A percentile compares a stretch with the other conserved stretches of the same genome.
Conservation (phyloP, 2,329 filamentous ascomycete genomes). For the Curvularia sp. region DNA sequence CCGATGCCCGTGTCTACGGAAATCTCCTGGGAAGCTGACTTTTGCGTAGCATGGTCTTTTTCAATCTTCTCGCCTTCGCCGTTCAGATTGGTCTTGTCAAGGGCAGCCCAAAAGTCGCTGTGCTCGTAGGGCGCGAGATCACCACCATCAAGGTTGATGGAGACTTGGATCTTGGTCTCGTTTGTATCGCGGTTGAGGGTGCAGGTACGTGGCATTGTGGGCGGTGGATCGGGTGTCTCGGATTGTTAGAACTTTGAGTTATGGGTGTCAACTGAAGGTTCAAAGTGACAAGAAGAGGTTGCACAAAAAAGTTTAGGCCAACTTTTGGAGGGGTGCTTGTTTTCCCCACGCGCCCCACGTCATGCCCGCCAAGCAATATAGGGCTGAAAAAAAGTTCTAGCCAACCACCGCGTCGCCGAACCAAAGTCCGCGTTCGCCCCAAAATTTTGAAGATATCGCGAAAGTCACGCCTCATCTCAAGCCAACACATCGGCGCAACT, state of each 20-base stretch:
- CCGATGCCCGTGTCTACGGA: conserved; percentile 92
- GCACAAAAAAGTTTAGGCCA: conserved; percentile 31
- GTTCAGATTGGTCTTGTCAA: conserved; percentile 53
- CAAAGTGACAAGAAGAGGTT: background rate
- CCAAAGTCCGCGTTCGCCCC: conserved; percentile 23
- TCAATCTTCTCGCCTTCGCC: conserved; percentile 44
- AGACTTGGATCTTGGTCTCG: conserved; percentile 95
- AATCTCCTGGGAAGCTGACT: conserved; percentile 84
- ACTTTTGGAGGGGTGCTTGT: conserved; percentile 17
- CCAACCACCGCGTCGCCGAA: conserved; percentile 35
- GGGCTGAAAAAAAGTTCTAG: conserved; percentile 38
- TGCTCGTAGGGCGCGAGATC: conserved; percentile 61
- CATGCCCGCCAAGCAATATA: conserved; percentile 35
- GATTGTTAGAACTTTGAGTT: background rate
- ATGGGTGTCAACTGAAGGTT: background rate
- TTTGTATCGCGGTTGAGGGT: conserved; percentile 90
- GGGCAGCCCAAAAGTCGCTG: conserved; percentile 50
- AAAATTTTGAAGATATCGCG: conserved; percentile 38
- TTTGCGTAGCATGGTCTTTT: conserved; percentile 80
- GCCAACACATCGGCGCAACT: conserved; percentile 1
- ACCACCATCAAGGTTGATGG: conserved; percentile 92
- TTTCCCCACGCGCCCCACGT: conserved; percentile 36
- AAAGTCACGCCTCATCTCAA: conserved; percentile 26
- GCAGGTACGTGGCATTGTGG: conserved; percentile 67
- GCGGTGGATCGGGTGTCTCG: conserved; percentile 5